Base-by-base conservation (phyloP, 2,329 filamentous ascomycete species). In the Elsinoe arachidis region DNA sequence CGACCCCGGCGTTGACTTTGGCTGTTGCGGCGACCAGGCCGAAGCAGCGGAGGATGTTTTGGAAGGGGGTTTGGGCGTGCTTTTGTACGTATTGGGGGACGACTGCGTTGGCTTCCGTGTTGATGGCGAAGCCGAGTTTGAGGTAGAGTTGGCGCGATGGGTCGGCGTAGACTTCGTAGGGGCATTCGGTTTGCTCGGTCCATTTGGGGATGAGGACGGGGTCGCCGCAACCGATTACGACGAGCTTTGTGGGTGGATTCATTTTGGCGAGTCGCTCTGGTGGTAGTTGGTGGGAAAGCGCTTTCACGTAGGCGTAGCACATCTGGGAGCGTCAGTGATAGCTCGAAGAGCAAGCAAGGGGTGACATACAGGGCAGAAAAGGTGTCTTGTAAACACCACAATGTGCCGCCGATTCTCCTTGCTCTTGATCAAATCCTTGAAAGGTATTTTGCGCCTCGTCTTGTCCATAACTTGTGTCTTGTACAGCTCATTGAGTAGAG, bases 341-440 rank as follows among this genome's bases (percentile, higher is more conserved):
- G 14, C 12, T 19, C 3, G 49, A n/a, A 23, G 21, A 37, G 17
- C 7, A 41, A 39, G 30, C 17, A 26, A 10, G 44, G 52, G 10
- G 33, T 10, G 60, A 56, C 66, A 55, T 60, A 70, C 69, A 49
- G 69, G 70, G 62, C 70, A 73, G 65, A 66, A 72, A 63, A 72
- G 73, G 61, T 73, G 71, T 33, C 71, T 65, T 33, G 73, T 66
- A 63, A 73, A 73, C 52, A 72, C 59, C 15, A 73, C 63, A 35
- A 73, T 63, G 37, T 69, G 65, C 47, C 62, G 54, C 14, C 54
- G 54, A 23, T 56, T 38, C 14, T 59, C 54, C 33, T 56, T 56
- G 54, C 54, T 56, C 41, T 21, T 43, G 7, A 47, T 15, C 21
- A 56, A 14, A 34, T 56, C 54, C 30, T 49, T 56, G 54, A 56